Evolutionary conservation across 2,329 filamentous ascomycete genomes (phyloP).

Genomic region (Septoria linicola): DNA sequence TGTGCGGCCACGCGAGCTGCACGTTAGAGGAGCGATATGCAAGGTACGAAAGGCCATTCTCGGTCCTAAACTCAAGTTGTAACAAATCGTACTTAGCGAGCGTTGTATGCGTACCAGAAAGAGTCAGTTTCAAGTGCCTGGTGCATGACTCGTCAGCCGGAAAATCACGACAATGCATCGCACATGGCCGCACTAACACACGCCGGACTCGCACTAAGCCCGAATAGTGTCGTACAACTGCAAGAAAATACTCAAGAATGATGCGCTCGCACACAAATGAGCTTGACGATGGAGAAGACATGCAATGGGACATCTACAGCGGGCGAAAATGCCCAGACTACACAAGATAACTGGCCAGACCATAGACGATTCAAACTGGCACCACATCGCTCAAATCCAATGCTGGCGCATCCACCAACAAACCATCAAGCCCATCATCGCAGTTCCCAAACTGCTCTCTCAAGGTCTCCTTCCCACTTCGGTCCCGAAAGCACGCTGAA

Average conservation of each 20-base stretch:
- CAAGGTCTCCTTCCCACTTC: slow-evolving; percentile 4
- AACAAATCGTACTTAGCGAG: too few relatives aligned
- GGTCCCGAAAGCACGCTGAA: slow-evolving; percentile 20
- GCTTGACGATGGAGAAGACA: too few relatives aligned
- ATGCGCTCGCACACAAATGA: too few relatives aligned
- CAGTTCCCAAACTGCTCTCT: slow-evolving; percentile 17
- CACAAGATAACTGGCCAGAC: neutral
- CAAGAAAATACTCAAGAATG: neutral
- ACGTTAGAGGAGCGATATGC: neutral
- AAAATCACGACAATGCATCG: neutral
- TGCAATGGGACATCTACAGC: too few relatives aligned
- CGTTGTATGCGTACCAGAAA: too few relatives aligned
- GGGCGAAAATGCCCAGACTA: neutral
- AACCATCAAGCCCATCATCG: slow-evolving; percentile 19
- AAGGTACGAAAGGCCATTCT: neutral
- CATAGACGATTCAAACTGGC: slow-evolving; percentile 1
- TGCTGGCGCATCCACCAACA: slow-evolving; percentile 9
- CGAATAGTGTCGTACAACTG: too few relatives aligned
- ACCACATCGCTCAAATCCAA: slow-evolving; percentile 2
- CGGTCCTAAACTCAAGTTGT: too few relatives aligned
- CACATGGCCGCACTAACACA: neutral
- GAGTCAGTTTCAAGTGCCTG: neutral
- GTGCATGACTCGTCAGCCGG: neutral
- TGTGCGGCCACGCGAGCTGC: slow-evolving; percentile 14
- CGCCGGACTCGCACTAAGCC: neutral